Evolutionary conservation across 2,329 filamentous ascomycete species (phyloP).

Genomic region (Talaromyces sp.): DNA sequence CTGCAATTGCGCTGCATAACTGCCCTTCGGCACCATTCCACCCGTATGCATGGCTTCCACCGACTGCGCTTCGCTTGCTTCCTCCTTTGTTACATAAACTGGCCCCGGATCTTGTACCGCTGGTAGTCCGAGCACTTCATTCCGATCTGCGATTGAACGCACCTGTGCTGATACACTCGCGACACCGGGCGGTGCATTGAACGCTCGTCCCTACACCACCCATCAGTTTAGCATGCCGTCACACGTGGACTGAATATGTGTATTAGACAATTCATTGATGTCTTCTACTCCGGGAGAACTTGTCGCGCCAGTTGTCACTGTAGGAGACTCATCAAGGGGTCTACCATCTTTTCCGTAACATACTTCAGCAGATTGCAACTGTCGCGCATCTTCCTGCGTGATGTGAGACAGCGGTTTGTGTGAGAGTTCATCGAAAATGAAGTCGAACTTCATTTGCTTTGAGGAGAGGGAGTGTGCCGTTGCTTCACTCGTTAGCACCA

Average conservation of each 20-base stretch:
- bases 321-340: background rate
- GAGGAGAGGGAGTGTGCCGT: slow-evolving; percentile 34
- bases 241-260: background rate
- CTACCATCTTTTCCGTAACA: background rate
- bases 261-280: too few relatives aligned
- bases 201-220: slow-evolving; percentile 29
- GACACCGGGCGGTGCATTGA: slow-evolving; percentile 30
- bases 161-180: slow-evolving; percentile 33
- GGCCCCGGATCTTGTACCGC: slow-evolving; percentile 23
- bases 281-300: background rate
- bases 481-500: slow-evolving; percentile 21
- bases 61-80: slow-evolving; percentile 32
- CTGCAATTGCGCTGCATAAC: slow-evolving; percentile 35
- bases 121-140: slow-evolving; percentile 29
- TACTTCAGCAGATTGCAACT: slow-evolving; percentile 33
- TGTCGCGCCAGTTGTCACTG: background rate
- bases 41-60: slow-evolving; percentile 28
- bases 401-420: slow-evolving; percentile 33
- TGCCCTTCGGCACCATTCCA: slow-evolving; percentile 30
- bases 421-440: slow-evolving; percentile 30
- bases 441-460: slow-evolving; percentile 34
- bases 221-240: background rate
- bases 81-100: slow-evolving; percentile 33
- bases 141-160: slow-evolving; percentile 33
- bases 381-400: slow-evolving; percentile 31